phyloP scores from a whole-genome alignment of 2,329 filamentous ascomycete species.

The Bertia moriformis region DNA sequence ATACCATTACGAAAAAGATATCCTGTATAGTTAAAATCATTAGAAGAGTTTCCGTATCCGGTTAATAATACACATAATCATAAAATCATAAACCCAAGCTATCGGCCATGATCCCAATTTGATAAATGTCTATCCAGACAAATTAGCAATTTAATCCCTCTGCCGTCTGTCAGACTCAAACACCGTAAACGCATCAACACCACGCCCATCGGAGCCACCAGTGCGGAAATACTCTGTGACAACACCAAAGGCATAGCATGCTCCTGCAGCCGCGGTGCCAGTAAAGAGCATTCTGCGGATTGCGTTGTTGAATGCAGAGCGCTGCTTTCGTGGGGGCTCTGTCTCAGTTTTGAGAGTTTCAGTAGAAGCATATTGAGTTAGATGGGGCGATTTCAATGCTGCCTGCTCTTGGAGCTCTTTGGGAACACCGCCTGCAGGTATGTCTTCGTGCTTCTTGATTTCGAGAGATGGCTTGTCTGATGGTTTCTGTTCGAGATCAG shows the following conservation, averaged over 20 bases:
- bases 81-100: no score
- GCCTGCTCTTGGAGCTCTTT: background rate
- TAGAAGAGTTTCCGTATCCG: no score
- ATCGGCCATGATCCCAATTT: background rate
- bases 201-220: constrained; percentile 18
- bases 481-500: background rate
- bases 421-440: background rate
- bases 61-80: no score
- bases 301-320: constrained; percentile 7
- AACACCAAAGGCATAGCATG: constrained; percentile 23
- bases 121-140: background rate
- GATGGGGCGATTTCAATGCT: background rate
- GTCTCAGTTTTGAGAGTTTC: background rate
- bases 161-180: constrained; percentile 18
- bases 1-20: no score
- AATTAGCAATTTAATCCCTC: constrained; percentile 4
- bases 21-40: no score
- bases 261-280: constrained; percentile 16
- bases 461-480: no score
- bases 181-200: constrained; percentile 19
- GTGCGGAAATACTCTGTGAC: constrained; percentile 23
- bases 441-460: background rate
- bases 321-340: no score
- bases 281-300: constrained; percentile 17
- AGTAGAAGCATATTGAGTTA: background rate